phyloP scores from a whole-genome alignment of 768 basidiomycete species.

The Mrakia gelida region DNA sequence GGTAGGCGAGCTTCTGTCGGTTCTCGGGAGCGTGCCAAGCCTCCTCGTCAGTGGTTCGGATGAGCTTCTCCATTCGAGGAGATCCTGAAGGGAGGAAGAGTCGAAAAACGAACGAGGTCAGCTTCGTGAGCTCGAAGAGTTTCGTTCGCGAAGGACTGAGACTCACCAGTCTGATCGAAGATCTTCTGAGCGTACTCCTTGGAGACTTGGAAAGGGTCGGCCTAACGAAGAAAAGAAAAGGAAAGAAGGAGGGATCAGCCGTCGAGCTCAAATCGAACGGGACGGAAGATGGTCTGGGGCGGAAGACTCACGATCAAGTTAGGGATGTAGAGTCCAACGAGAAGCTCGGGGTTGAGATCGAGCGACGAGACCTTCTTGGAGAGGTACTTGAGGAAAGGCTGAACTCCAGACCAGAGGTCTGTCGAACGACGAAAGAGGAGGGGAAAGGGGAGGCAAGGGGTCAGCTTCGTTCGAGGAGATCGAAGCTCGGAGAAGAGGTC shows the following conservation, averaged over 20 bases:
- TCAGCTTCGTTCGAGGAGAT: neutral
- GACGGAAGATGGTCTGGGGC: neutral
- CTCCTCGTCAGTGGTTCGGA: slow-evolving; percentile 88
- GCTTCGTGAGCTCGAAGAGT: slow-evolving; percentile 39
- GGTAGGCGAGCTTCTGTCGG: slow-evolving; percentile 90
- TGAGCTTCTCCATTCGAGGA: slow-evolving; percentile 88
- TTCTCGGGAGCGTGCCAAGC: slow-evolving; percentile 75
- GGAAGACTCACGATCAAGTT: slow-evolving; percentile 62
- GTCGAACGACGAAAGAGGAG: no score
- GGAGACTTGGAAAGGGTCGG: slow-evolving; percentile 45
- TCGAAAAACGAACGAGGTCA: neutral
- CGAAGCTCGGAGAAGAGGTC: neutral
- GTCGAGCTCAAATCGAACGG: neutral
- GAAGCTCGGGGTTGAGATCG: slow-evolving; percentile 88
- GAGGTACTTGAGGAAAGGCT: slow-evolving; percentile 63
- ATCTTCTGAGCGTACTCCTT: slow-evolving; percentile 85
- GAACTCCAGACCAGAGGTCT: slow-evolving; percentile 92
- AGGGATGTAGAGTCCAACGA: slow-evolving; percentile 92
- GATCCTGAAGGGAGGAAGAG: slow-evolving; percentile 53
- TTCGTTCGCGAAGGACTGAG: neutral
- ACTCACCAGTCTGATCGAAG: slow-evolving; percentile 68
- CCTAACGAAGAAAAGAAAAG: neutral
- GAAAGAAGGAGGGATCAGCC: neutral
- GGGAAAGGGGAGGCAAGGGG: neutral
- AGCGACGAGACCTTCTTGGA: slow-evolving; percentile 95